Evolutionary conservation across 2,329 filamentous ascomycete species (phyloP).

Genomic region (Pestalotiopsis sp.): DNA sequence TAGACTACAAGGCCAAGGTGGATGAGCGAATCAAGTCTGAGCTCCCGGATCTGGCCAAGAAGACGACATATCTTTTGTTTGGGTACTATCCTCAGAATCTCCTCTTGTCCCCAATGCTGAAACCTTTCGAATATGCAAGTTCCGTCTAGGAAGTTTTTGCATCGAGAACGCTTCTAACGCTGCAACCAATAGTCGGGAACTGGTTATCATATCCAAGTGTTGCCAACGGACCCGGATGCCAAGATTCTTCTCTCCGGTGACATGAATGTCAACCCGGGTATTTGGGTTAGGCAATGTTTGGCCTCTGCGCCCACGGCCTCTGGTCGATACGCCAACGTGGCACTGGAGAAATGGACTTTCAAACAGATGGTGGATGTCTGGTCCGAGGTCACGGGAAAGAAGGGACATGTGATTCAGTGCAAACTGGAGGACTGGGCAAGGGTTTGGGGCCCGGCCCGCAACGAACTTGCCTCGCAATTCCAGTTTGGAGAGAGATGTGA

Average conservation of each 20-base stretch:
- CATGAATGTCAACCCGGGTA: constrained; percentile 23
- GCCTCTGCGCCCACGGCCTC: constrained; percentile 14
- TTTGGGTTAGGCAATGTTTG: constrained; percentile 24
- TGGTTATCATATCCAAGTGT: constrained; percentile 19
- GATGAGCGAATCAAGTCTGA: constrained; percentile 38
- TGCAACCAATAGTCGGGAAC: neutral
- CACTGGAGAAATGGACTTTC: constrained; percentile 24
- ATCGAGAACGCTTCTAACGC: neutral
- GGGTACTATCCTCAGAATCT: constrained; percentile 32
- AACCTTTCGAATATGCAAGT: constrained; percentile 11
- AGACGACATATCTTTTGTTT: constrained; percentile 38
- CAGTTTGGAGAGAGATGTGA: constrained; percentile 23
- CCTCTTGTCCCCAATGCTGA: constrained; percentile 11
- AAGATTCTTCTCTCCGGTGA: constrained; percentile 24
- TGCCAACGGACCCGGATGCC: constrained; percentile 19
- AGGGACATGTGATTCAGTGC: constrained; percentile 19
- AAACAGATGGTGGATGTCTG: constrained; percentile 23
- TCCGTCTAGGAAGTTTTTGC: neutral
- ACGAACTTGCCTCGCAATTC: constrained; percentile 24
- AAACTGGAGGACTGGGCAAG: constrained; percentile 16
- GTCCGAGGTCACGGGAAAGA: constrained; percentile 23
- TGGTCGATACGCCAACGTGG: constrained; percentile 24
- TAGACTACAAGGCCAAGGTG: constrained; percentile 38
- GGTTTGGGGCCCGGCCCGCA: constrained; percentile 21
- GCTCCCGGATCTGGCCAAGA: constrained; percentile 25